phyloP scores from a whole-genome alignment of 495 filamentous ascomycete species.

The Corynascus novoguineensis region DNA sequence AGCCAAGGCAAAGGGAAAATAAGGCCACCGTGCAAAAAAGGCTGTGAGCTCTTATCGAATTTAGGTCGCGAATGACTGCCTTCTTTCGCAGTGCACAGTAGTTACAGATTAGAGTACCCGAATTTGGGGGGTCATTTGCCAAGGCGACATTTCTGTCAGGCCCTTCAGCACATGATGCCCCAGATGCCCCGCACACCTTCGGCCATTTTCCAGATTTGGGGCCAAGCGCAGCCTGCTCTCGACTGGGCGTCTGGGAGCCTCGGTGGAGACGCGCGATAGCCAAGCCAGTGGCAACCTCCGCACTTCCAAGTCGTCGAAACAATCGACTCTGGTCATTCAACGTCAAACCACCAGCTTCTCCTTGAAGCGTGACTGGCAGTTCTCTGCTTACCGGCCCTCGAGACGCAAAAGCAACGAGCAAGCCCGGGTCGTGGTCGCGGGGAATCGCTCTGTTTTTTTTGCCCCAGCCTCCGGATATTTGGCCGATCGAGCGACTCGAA shows the following conservation, averaged over 20 bases:
- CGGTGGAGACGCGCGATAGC: constrained; percentile 15
- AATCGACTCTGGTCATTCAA: background rate
- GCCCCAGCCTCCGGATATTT: background rate
- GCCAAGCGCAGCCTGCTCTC: constrained; percentile 5
- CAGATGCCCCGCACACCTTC: background rate
- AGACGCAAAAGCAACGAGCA: constrained; percentile 1
- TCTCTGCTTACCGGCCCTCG: background rate
- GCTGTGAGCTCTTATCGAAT: too few species aligned
- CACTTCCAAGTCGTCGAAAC: background rate
- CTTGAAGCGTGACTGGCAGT: background rate
- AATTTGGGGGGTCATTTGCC: too few species aligned
- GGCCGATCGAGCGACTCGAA: background rate
- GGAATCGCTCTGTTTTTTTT: background rate
- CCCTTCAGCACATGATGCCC: background rate
- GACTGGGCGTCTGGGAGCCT: constrained; percentile 9
- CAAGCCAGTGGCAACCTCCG: constrained; percentile 7
- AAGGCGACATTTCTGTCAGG: background rate
- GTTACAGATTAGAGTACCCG: too few species aligned
- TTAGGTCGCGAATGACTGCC: too few species aligned
- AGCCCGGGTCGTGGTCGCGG: background rate
- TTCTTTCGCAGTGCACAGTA: too few species aligned
- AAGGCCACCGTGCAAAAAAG: too few species aligned
- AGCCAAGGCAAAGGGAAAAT: too few species aligned
- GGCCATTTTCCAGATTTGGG: background rate
- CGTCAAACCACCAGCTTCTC: background rate